phyloP scores from a whole-genome alignment of 371 early-diverging fungal species.

The Actinomucor elegans region DNA sequence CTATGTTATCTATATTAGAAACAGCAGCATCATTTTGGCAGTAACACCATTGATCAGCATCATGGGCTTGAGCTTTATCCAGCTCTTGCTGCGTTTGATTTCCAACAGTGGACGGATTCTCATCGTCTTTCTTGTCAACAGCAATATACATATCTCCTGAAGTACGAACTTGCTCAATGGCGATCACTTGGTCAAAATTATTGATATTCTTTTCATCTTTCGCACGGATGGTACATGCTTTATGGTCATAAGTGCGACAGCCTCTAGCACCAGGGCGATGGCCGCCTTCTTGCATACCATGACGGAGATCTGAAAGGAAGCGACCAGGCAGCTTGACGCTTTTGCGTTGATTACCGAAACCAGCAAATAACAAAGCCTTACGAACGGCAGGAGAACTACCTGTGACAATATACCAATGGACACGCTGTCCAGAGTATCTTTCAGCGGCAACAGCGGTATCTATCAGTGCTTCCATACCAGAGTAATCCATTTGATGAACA shows the following conservation, averaged over 20 bases:
- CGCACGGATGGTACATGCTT: not conserved
- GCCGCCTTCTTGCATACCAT: slow-evolving; percentile 4
- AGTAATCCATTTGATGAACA: slow-evolving; percentile 77
- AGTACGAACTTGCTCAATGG: slow-evolving; percentile 7
- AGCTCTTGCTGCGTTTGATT: not conserved
- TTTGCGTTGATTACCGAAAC: slow-evolving; percentile 39
- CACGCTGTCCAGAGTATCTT: slow-evolving; percentile 30
- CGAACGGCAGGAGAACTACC: slow-evolving; percentile 23
- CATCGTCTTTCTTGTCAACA: too few species aligned
- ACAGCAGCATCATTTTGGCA: slow-evolving; percentile 4
- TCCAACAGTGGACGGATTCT: not conserved
- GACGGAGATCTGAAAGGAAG: slow-evolving; percentile 25
- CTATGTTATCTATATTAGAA: slow-evolving; percentile 2
- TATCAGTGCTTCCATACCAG: slow-evolving; percentile 72
- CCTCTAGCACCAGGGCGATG: slow-evolving; percentile 9
- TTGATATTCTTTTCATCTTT: not conserved
- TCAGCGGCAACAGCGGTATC: slow-evolving; percentile 44
- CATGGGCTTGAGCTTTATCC: slow-evolving; percentile 8
- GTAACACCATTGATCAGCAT: slow-evolving; percentile 19
- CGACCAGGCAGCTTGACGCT: slow-evolving; percentile 3
- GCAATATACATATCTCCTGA: not conserved
- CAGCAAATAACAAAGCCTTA: slow-evolving; percentile 30
- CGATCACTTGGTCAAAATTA: slow-evolving; percentile 1
- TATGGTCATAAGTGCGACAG: not conserved
- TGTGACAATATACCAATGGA: slow-evolving; percentile 38